phyloP scores from a whole-genome alignment of 2,329 filamentous ascomycete species.

The Alternaria triticina region DNA sequence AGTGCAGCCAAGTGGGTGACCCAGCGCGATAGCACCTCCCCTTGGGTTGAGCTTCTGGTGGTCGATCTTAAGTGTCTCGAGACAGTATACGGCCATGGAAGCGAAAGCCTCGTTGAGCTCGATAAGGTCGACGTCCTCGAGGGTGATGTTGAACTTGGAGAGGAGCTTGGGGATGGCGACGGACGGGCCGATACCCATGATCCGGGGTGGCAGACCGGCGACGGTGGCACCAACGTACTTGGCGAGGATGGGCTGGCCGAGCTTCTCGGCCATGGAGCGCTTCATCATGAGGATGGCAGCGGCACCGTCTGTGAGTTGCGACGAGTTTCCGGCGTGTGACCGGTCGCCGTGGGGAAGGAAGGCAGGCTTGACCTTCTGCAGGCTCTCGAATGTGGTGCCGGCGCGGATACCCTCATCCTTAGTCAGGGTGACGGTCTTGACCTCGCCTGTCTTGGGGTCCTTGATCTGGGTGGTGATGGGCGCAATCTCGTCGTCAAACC shows the following conservation, averaged over 20 bases:
- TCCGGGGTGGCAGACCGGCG: slow-evolving; percentile 85
- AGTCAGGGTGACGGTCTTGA: slow-evolving; percentile 77
- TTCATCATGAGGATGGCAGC: slow-evolving; percentile 93
- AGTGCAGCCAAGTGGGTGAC: slow-evolving; percentile 81
- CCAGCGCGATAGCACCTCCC: slow-evolving; percentile 82
- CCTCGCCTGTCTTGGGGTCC: slow-evolving; percentile 80
- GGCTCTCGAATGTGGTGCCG: slow-evolving; percentile 82
- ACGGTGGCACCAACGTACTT: slow-evolving; percentile 95
- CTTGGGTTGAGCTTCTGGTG: slow-evolving; percentile 80
- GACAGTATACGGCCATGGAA: slow-evolving; percentile 95
- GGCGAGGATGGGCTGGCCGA: slow-evolving; percentile 88
- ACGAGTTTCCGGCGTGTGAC: slow-evolving; percentile 92
- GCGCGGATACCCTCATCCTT: slow-evolving; percentile 90
- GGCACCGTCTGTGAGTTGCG: slow-evolving; percentile 92
- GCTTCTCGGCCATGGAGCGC: slow-evolving; percentile 83
- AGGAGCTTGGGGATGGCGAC: slow-evolving; percentile 81
- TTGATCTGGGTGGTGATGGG: slow-evolving; percentile 84
- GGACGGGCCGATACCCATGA: slow-evolving; percentile 93
- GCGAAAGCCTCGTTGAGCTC: slow-evolving; percentile 99
- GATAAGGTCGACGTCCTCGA: slow-evolving; percentile 85
- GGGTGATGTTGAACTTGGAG: slow-evolving; percentile 74
- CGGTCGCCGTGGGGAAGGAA: slow-evolving; percentile 88
- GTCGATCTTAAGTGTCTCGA: slow-evolving; percentile 69
- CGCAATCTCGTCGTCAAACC: slow-evolving; percentile 92
- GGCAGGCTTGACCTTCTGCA: slow-evolving; percentile 85